Conservation (phyloP, 768 basidiomycete genomes). For the Coprinopsis marcescibilis region DNA sequence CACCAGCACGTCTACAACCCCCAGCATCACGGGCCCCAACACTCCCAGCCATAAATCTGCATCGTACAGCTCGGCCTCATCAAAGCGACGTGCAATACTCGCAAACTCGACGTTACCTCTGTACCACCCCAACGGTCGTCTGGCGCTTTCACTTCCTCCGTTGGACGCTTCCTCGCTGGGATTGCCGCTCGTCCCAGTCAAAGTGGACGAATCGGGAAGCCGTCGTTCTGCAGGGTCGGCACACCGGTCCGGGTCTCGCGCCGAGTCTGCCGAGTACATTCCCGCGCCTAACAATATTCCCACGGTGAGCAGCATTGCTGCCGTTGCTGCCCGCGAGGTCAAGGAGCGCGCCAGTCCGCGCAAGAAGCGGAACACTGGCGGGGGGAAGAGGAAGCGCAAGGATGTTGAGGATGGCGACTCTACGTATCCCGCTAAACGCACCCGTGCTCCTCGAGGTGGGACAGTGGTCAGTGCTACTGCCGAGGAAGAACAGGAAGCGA, state of each 20-base stretch:
- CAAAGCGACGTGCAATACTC: too few relatives aligned
- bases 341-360: slow-evolving; percentile 4
- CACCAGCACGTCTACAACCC: slow-evolving; percentile 15
- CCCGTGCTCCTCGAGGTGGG: slow-evolving; percentile 45
- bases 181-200: slow-evolving; percentile 38
- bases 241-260: neutral
- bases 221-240: neutral
- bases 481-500: slow-evolving; percentile 35
- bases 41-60: neutral
- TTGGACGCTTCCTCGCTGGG: slow-evolving; percentile 55
- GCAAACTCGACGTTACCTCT: slow-evolving; percentile 44
- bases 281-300: too few relatives aligned
- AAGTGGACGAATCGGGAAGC: slow-evolving; percentile 25
- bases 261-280: slow-evolving; percentile 12
- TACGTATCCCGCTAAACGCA: slow-evolving; percentile 67
- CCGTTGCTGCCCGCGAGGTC: slow-evolving; percentile 30
- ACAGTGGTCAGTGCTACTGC: slow-evolving; percentile 29
- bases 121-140: slow-evolving; percentile 59
- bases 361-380: slow-evolving; percentile 38
- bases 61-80: neutral
- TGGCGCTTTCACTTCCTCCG: slow-evolving; percentile 62
- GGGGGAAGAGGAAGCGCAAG: slow-evolving; percentile 46
- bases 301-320: slow-evolving; percentile 24
- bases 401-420: slow-evolving; percentile 59
- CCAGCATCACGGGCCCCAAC: neutral